Percentiles rank a stretch among this genome's conserved stretches.
phyloP scores from a whole-genome alignment of 1,284 basidiomycete genomes.

The Trichosporon ovoides region DNA sequence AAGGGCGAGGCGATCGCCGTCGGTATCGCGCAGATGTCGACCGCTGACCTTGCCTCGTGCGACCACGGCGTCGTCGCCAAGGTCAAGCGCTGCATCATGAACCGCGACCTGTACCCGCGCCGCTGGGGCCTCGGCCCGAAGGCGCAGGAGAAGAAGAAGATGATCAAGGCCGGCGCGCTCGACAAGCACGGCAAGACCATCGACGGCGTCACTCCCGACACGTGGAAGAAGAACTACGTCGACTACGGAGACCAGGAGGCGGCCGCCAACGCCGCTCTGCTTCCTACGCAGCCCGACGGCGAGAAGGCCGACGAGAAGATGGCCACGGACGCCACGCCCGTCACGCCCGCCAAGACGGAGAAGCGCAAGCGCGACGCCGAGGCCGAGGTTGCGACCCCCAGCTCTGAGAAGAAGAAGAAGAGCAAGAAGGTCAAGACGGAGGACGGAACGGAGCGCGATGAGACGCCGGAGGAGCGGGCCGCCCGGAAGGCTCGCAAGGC shows the following conservation, averaged over 20 bases:
- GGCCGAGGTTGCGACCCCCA: constrained; percentile 45
- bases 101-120: constrained; percentile 95
- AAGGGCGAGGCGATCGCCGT: constrained; percentile 99
- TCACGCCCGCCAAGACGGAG: constrained; percentile 50
- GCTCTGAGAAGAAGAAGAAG: constrained; percentile 59
- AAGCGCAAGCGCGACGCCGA: constrained; percentile 52
- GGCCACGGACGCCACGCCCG: constrained; percentile 36
- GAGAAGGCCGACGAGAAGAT: constrained; percentile 22
- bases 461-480: constrained; percentile 46
- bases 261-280: constrained; percentile 22
- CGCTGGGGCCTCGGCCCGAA: constrained; percentile 97
- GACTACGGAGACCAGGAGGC: constrained; percentile 64
- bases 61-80: constrained; percentile 99
- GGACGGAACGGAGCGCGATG: constrained; percentile 50
- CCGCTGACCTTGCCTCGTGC: constrained; percentile 94
- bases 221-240: constrained; percentile 88
- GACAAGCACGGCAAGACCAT: constrained; percentile 93
- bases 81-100: constrained; percentile 99
- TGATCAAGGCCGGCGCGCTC: constrained; percentile 92
- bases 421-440: constrained; percentile 51
- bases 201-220: constrained; percentile 81
- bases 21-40: constrained; percentile 97
- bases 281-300: constrained; percentile 42
- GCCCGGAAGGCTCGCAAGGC: constrained; percentile 45
- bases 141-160: constrained; percentile 96